phyloP scores from a whole-genome alignment of 2,329 filamentous ascomycete species.

The Cladobotryum protrusum region DNA sequence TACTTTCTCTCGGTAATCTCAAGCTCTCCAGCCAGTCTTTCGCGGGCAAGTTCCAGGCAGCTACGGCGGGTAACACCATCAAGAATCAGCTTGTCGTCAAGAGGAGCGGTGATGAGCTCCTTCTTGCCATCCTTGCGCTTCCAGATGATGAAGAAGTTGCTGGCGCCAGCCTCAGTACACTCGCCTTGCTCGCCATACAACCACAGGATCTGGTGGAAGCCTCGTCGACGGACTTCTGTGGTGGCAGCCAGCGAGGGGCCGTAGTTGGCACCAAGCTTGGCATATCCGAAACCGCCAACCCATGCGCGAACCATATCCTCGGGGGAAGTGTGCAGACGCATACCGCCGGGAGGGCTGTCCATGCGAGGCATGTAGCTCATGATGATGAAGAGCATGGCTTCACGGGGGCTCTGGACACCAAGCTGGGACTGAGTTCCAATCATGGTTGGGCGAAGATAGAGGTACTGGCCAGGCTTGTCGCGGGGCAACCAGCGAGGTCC shows the following conservation, averaged over 20 bases:
- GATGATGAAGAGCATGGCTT: constrained; percentile 87
- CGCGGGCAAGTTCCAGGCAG: constrained; percentile 64
- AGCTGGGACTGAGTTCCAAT: constrained; percentile 78
- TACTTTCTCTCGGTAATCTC: constrained; percentile 79
- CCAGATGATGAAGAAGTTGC: constrained; percentile 89
- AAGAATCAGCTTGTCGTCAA: constrained; percentile 78
- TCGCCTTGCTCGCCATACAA: constrained; percentile 70
- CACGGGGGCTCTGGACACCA: constrained; percentile 70
- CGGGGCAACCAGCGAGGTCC: constrained; percentile 73
- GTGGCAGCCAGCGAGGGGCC: constrained; percentile 77
- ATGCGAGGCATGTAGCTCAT: constrained; percentile 55
- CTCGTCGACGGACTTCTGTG: constrained; percentile 62
- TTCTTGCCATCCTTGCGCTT: constrained; percentile 44
- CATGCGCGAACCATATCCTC: constrained; percentile 85
- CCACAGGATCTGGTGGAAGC: constrained; percentile 92
- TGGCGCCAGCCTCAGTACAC: constrained; percentile 87
- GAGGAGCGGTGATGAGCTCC: constrained; percentile 72
- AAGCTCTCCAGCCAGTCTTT: constrained; percentile 52
- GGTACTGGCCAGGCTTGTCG: constrained; percentile 59
- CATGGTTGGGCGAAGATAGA: constrained; percentile 82
- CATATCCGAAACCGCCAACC: constrained; percentile 88
- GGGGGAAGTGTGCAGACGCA: constrained; percentile 71
- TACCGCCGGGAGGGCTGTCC: constrained; percentile 46
- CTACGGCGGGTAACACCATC: constrained; percentile 83
- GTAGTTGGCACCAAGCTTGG: constrained; percentile 92